Conservation (phyloP, 2,329 filamentous ascomycete species). For the Trichophyton simii region DNA sequence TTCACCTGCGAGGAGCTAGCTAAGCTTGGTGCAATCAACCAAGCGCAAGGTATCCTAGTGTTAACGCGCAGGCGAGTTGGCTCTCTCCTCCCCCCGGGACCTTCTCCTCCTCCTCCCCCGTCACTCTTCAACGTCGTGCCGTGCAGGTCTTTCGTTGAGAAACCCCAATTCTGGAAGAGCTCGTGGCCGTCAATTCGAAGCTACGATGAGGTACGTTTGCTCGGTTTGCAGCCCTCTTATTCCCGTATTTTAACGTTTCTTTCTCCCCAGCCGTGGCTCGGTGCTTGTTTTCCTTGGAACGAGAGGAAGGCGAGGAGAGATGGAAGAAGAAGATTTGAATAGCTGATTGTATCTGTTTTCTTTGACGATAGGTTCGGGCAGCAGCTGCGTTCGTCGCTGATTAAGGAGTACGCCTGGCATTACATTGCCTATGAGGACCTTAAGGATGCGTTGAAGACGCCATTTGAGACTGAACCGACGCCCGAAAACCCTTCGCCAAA, state of each 20-base stretch:
- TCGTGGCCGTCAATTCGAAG: background rate
- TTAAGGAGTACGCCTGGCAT: constrained; percentile 95
- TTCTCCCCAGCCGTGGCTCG: background rate
- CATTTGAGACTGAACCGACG: constrained; percentile 44
- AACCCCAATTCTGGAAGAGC: background rate
- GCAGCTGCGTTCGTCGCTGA: constrained; percentile 87
- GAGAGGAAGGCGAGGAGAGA: background rate
- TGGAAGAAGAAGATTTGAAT: background rate
- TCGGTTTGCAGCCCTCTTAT: background rate
- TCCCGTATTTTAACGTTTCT: background rate
- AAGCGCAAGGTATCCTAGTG: background rate
- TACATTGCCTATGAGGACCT: constrained; percentile 97
- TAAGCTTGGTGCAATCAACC: background rate
- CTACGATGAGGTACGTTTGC: constrained; percentile 1
- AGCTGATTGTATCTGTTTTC: background rate
- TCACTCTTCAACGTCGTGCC: background rate
- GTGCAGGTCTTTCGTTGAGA: background rate
- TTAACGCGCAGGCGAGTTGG: background rate
- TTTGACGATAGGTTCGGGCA: constrained; percentile 61
- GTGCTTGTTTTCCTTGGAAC: background rate
- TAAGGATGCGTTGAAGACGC: constrained; percentile 71
- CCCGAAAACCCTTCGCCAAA: constrained; percentile 36
- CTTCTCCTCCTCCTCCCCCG: background rate
- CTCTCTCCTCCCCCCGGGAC: background rate
- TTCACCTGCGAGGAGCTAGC: background rate